These are phyloP conservation scores for Plasmodium reichenowi DNA, from an alignment of 169 alveolate species.

Conservation along the genomic window DNA sequence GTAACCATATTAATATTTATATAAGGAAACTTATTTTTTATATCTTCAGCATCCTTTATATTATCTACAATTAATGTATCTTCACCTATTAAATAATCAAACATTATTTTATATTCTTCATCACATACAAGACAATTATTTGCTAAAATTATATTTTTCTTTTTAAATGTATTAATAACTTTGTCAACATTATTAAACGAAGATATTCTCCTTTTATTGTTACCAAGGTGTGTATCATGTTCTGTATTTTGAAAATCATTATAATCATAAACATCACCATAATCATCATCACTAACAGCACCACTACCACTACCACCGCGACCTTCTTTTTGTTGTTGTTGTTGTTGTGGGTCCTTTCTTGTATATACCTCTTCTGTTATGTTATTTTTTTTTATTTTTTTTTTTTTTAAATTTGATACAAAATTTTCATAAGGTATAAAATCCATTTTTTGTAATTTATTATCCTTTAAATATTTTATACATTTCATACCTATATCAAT, in stretches of 20 bases:
- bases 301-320: too few relatives aligned
- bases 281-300: background rate
- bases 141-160: constrained; percentile 48
- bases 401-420: constrained; percentile 10
- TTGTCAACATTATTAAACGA: constrained; percentile 7
- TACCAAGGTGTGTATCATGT: too few relatives aligned
- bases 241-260: background rate
- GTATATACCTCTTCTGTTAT: too few relatives aligned
- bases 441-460: constrained; percentile 78
- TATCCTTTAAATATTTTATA: constrained; percentile 70
- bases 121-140: constrained; percentile 62
- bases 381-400: constrained; percentile 57
- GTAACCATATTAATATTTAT: constrained; percentile 49
- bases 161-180: constrained; percentile 27
- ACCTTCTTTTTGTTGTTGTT: background rate
- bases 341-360: too few relatives aligned
- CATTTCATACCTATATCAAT: constrained; percentile 76
- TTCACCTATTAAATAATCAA: constrained; percentile 47
- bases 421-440: constrained; percentile 80
- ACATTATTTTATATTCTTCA: constrained; percentile 17
- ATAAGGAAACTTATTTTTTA: constrained; percentile 27
- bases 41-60: constrained; percentile 51
- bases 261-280: background rate
- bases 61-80: constrained; percentile 37
- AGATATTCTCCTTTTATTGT: background rate